These are phyloP conservation scores for Salix arbutifolia DNA, from an alignment of 345 rosid species.

Conservation along the genomic window DNA sequence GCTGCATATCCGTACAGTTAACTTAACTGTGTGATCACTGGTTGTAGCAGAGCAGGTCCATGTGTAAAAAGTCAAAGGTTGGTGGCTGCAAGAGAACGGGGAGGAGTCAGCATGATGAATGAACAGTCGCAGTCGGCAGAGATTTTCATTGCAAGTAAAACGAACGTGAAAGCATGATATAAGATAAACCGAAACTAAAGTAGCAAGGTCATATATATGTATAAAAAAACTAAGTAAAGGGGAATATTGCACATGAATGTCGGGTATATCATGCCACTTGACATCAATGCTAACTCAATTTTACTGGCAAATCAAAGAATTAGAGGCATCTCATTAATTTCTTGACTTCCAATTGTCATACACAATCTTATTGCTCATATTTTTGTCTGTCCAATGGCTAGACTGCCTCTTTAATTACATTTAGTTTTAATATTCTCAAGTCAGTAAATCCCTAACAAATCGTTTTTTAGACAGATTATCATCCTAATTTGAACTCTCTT, in stretches of 20 bases:
- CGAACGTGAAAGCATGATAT: not conserved
- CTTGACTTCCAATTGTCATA: too few relatives aligned
- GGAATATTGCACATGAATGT: conserved; percentile 14
- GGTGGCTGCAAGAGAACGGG: not conserved
- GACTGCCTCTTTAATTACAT: too few relatives aligned
- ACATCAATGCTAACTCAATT: not conserved
- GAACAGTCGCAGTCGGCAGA: conserved; percentile 36
- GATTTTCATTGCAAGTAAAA: conserved; percentile 22
- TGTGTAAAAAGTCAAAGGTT: conserved; percentile 5
- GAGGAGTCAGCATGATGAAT: conserved; percentile 17
- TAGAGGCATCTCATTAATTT: not conserved
- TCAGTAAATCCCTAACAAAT: too few relatives aligned
- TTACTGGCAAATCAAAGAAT: conserved; percentile 7
- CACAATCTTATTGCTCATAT: too few relatives aligned
- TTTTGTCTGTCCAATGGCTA: too few relatives aligned
- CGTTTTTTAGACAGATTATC: too few relatives aligned
- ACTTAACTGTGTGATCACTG: conserved; percentile 6
- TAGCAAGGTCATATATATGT: too few relatives aligned
- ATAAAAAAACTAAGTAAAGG: too few relatives aligned
- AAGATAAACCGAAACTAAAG: too few relatives aligned
- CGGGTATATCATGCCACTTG: not conserved
- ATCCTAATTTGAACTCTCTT: too few relatives aligned
- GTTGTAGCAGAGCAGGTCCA: not conserved
- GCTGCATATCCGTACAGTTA: conserved; percentile 17
- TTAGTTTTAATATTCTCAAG: too few relatives aligned